Base-by-base conservation (phyloP, 1,284 basidiomycete genomes). In the Grifola frondosa region DNA sequence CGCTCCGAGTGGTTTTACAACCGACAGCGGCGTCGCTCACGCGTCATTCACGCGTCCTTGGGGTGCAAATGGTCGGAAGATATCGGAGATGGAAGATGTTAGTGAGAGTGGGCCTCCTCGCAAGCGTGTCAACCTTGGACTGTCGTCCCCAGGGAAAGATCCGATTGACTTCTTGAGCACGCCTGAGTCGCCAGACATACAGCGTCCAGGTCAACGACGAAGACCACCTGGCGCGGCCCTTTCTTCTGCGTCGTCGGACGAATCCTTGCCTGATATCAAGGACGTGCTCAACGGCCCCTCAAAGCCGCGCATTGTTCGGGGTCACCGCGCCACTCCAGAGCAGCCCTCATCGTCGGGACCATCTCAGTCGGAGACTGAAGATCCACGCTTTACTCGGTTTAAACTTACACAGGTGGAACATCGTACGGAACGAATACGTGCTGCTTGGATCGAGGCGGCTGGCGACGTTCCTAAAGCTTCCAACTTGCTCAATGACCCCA, bases 371-470 rank as follows among this genome's bases (percentile, higher is more conserved):
- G 40, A 41, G 15, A 36, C 43, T 15, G 59, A 59, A 11, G 55
- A 60, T 11, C 29, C 47, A 19, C 68, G 67, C 35, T 84, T 81
- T 49, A 76, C 68, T 17, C 70, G 70, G 38, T 85, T 87, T 60
- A 77, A 73, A 54, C 64, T 88, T 36, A 77, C 75, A 0, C 78
- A 84, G 61, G 78, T 81, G 20, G 61, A 65, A 32, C 70, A 78
- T 39, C 61, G 74, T 20, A 57, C 67, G 0, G 53, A 58, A 11
- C 67, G 69, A 35, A 66, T 85, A 25, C 72, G 71, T 49, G 78
- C 79, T 13, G 87, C 87, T 5, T 88, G 84, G 84, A 52, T 61
- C 22, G 72, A 80, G 50, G 72, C 79, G 5, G 66, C 64, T n/a
- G 74, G 76, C 3, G 80, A 88, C 53, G 73, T 72, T 30, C 74